phyloP scores from a whole-genome alignment of 805 yeast genomes.

The Candida corydali region DNA sequence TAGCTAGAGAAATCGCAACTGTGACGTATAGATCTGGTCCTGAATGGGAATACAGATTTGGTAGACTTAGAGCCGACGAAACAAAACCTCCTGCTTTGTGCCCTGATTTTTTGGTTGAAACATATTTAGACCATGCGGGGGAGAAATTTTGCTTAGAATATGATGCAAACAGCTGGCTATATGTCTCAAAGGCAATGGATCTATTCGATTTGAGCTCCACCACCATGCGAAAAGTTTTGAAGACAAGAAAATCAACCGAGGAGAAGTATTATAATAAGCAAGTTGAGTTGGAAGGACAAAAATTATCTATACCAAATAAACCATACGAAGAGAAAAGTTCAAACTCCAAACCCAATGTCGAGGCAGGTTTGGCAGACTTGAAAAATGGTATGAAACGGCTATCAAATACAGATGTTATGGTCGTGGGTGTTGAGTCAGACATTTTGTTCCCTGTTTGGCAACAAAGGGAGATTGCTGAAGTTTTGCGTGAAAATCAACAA shows the following conservation, averaged over 20 bases:
- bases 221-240: conserved; percentile 42
- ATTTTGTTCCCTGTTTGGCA: conserved; percentile 93
- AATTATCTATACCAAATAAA: conserved; percentile 35
- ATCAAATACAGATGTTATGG: conserved; percentile 61
- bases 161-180: conserved; percentile 85
- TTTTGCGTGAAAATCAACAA: conserved; percentile 38
- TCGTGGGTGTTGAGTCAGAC: conserved; percentile 91
- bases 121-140: conserved; percentile 91
- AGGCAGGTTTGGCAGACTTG: conserved; percentile 60
- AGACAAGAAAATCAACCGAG: conserved; percentile 37
- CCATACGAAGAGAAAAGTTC: conserved; percentile 55
- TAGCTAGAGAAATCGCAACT: conserved; percentile 91
- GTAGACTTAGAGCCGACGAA: conserved; percentile 82
- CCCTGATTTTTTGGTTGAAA: conserved; percentile 89
- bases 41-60: conserved; percentile 93
- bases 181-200: conserved; percentile 93
- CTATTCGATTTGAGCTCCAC: conserved; percentile 69
- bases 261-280: conserved; percentile 18
- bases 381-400: conserved; percentile 60
- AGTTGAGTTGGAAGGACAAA: background rate
- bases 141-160: conserved; percentile 89
- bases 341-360: conserved; percentile 43
- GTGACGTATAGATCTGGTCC: conserved; percentile 94
- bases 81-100: conserved; percentile 78
- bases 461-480: conserved; percentile 73